Evolutionary conservation across 2,329 filamentous ascomycete species (phyloP).

Genomic region (Fusarium solani-melongenae): DNA sequence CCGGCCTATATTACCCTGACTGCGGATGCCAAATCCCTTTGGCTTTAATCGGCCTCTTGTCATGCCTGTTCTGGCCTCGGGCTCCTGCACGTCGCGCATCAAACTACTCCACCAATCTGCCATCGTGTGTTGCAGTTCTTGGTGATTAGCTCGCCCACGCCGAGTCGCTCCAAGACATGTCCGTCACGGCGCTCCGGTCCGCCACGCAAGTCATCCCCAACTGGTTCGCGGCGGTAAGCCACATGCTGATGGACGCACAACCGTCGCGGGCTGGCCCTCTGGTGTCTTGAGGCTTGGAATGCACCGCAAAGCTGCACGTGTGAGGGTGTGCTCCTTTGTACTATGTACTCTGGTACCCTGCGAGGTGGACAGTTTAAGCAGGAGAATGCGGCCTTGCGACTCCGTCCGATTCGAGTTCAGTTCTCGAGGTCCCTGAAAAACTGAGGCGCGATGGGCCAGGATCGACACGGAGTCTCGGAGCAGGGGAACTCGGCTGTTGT

Average conservation of each 20-base stretch:
- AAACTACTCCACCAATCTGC: conserved; percentile 29
- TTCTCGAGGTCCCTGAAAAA: conserved; percentile 5
- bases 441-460: conserved; percentile 11
- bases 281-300: conserved; percentile 41
- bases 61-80: conserved; percentile 24
- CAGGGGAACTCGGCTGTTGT: conserved; percentile 24
- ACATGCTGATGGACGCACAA: conserved; percentile 37
- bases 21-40: conserved; percentile 16
- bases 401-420: conserved; percentile 13
- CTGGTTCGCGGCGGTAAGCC: conserved; percentile 37
- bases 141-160: conserved; percentile 22
- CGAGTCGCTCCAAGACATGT: conserved; percentile 15
- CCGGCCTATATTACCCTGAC: not conserved
- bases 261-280: conserved; percentile 23
- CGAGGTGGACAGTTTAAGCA: conserved; percentile 26
- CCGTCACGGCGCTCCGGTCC: conserved; percentile 17
- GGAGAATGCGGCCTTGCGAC: conserved; percentile 26
- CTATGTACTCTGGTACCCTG: conserved; percentile 9
- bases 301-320: conserved; percentile 40
- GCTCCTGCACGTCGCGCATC: conserved; percentile 34
- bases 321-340: conserved; percentile 33
- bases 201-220: conserved; percentile 32
- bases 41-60: conserved; percentile 19
- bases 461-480: conserved; percentile 20
- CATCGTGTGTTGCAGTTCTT: conserved; percentile 32